phyloP scores from a whole-genome alignment of 805 yeast genomes.

The Candida patagonica region DNA sequence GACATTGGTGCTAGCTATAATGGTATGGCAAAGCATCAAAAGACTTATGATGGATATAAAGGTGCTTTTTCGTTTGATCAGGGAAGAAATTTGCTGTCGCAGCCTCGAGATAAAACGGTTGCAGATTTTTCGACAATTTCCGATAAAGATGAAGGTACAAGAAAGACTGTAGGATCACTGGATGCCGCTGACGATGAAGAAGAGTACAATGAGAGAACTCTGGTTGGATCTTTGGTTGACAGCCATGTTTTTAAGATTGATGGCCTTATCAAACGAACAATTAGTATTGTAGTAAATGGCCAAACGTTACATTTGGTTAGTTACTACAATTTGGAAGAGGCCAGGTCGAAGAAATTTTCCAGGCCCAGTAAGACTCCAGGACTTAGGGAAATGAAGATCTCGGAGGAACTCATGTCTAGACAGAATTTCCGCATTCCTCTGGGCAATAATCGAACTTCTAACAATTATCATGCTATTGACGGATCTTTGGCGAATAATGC shows the following conservation, averaged over 20 bases:
- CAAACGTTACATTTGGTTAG: constrained; percentile 53
- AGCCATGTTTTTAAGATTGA: constrained; percentile 56
- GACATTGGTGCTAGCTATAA: neutral
- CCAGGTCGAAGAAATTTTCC: constrained; percentile 42
- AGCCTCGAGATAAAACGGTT: neutral
- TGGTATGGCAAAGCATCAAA: no score
- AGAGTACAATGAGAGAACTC: constrained; percentile 28
- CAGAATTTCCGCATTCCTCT: constrained; percentile 29
- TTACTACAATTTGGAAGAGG: constrained; percentile 72
- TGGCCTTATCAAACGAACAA: constrained; percentile 77
- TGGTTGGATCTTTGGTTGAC: constrained; percentile 50
- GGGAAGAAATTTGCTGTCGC: neutral
- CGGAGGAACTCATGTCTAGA: constrained; percentile 27
- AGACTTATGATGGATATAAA: neutral
- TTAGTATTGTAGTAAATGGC: constrained; percentile 49
- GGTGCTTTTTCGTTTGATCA: neutral
- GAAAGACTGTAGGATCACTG: no score
- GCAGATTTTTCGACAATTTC: constrained; percentile 6
- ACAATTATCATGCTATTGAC: neutral
- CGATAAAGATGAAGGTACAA: neutral
- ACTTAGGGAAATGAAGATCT: constrained; percentile 39
- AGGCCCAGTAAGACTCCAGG: constrained; percentile 48
- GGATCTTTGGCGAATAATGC: no score
- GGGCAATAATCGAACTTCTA: constrained; percentile 10
- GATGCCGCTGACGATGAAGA: constrained; percentile 5